Evolutionary conservation across 2,329 filamentous ascomycete species (phyloP).

Genomic region (Monosporascus sp.): DNA sequence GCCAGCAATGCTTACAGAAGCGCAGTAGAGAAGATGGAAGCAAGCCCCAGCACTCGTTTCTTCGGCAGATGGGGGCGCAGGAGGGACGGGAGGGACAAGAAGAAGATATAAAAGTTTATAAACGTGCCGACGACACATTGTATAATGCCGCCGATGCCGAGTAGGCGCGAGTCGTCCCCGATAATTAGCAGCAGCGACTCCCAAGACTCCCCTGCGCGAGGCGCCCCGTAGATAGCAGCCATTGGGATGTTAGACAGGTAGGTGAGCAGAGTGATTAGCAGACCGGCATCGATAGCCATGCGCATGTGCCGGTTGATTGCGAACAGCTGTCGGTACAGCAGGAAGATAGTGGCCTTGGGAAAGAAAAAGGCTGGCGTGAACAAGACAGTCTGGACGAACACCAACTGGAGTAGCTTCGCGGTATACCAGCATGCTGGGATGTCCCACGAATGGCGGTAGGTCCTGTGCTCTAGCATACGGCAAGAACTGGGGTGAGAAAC

Average conservation of each 20-base stretch:
- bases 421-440: conserved; percentile 9
- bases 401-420: neutral
- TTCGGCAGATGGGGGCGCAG: conserved; percentile 5
- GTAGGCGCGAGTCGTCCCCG: neutral
- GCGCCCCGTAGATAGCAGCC: conserved; percentile 2
- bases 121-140: conserved; percentile 4
- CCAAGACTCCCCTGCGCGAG: conserved; percentile 5
- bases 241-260: conserved; percentile 6
- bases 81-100: conserved; percentile 9
- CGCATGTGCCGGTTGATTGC: conserved; percentile 2
- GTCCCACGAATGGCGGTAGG: conserved; percentile 10
- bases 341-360: conserved; percentile 11
- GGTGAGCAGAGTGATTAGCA: conserved; percentile 7
- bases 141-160: neutral
- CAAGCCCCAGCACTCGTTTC: conserved; percentile 4
- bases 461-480: neutral
- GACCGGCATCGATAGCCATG: conserved; percentile 7
- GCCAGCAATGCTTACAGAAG: conserved; percentile 3
- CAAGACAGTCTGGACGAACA: conserved; percentile 8
- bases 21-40: conserved; percentile 10
- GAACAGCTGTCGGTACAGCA: conserved; percentile 15
- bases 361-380: conserved; percentile 11
- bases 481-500: neutral
- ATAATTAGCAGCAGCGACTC: neutral
- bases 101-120: conserved; percentile 12